A percentile compares a stretch with the other conserved stretches of the same genome.
These are phyloP conservation scores for Boletus pseudo-olivaceus DNA, from an alignment of 768 basidiomycete genomes.

Conservation along the genomic window DNA sequence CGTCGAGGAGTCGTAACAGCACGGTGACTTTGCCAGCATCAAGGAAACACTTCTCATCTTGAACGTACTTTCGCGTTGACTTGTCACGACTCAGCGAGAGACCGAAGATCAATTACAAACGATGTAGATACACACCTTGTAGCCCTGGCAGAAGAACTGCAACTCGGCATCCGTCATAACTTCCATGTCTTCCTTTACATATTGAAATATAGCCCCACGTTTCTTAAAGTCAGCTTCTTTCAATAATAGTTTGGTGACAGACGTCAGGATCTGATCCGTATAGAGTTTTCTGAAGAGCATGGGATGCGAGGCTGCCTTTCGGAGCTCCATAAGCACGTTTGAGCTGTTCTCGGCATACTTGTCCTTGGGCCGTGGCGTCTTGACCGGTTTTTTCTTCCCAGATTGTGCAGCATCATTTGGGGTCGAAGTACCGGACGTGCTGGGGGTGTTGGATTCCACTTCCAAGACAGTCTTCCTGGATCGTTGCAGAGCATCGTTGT, in stretches of 20 bases:
- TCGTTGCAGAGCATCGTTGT: slow-evolving; percentile 79
- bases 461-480: slow-evolving; percentile 80
- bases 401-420: slow-evolving; percentile 27
- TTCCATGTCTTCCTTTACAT: slow-evolving; percentile 96
- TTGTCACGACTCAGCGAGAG: slow-evolving; percentile 26
- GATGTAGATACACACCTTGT: slow-evolving; percentile 55
- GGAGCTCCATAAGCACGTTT: slow-evolving; percentile 95
- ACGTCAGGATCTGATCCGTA: slow-evolving; percentile 68
- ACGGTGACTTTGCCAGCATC: slow-evolving; percentile 85
- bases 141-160: slow-evolving; percentile 78
- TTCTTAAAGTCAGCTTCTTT: slow-evolving; percentile 92
- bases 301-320: slow-evolving; percentile 95
- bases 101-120: not conserved
- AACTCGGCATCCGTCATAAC: slow-evolving; percentile 98
- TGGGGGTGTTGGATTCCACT: slow-evolving; percentile 21
- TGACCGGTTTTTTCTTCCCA: slow-evolving; percentile 31
- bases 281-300: slow-evolving; percentile 90
- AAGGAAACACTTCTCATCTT: slow-evolving; percentile 71
- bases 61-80: slow-evolving; percentile 73
- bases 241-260: slow-evolving; percentile 77
- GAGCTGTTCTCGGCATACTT: slow-evolving; percentile 81
- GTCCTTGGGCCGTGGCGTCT: slow-evolving; percentile 48
- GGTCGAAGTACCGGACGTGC: slow-evolving; percentile 31
- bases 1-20: slow-evolving; percentile 65
- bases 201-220: slow-evolving; percentile 72